Evolutionary conservation across 441 rosid genomes (phyloP), one percentile per base, ranked within the genome.

Genomic region (Jatropha multifida): DNA sequence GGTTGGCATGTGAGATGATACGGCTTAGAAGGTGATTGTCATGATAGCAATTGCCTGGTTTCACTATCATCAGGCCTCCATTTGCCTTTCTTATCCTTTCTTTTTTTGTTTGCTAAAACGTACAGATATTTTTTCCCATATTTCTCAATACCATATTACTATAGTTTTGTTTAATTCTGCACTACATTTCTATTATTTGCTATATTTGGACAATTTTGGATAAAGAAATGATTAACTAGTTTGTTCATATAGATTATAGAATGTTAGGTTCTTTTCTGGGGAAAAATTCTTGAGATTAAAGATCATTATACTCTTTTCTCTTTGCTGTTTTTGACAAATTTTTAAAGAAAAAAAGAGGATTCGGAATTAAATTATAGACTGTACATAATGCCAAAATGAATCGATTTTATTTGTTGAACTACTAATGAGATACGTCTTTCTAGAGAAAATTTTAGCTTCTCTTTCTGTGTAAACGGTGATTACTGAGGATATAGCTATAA

Each of bases 1-100:
- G 81, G 60, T 32, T 42, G 74, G 71, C 77, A 78, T 74, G 77
- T 69, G 80, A 73, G 32, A 32, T 32, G 61, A 68, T n/a, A 6
- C 48, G 20, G 7, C 32, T 58, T 54, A 54, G 70, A 73, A 61
- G 59, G 74, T 55, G 65, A 68, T 52, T 73, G 74, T 60, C 73
- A 77, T 73, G 56, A 77, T 74, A 63, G 63, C 60, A 26, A 63
- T 17, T 54, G 41, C 54, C 42, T 58, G 26, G 60, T 56, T 55
- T 56, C 60, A 56, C 32, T 65, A 54, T 38, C 48, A 54, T 38
- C 48, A 54, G 11, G 72, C 63, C 68, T 72, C 72, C 67, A 58
- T 71, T 23, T 12, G 32, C 49, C 63, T 14, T 73, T 61, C n/a
- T 2, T 20, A 38, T 61, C 41, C 14, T 61, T 44, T 44, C 13